These are phyloP conservation scores for Salix caprea DNA, from an alignment of 345 rosid species.

Conservation along the genomic window DNA sequence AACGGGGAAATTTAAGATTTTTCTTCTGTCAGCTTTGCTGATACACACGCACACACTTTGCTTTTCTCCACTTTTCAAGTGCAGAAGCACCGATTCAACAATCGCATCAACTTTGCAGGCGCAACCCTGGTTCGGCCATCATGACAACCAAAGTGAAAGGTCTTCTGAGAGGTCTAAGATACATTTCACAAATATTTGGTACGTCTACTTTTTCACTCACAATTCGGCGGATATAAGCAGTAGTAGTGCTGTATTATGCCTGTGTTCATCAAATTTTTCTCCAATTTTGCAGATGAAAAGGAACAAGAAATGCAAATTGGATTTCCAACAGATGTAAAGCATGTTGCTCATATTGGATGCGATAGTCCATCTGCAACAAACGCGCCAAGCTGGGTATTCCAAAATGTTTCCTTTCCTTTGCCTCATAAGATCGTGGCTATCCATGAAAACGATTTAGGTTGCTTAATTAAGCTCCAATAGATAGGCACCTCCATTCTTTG, in stretches of 20 bases:
- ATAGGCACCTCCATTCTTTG: neutral
- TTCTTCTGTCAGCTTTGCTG: neutral
- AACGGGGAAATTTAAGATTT: neutral
- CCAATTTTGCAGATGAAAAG: conserved; percentile 38
- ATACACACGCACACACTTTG: neutral
- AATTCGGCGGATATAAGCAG: neutral
- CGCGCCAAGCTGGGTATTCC: conserved; percentile 61
- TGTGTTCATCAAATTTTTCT: neutral
- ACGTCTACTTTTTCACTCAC: neutral
- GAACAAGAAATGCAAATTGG: conserved; percentile 64
- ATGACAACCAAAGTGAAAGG: conserved; percentile 48
- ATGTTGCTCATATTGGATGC: conserved; percentile 70
- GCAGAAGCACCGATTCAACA: neutral
- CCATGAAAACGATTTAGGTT: neutral
- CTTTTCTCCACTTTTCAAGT: neutral
- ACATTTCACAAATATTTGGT: conserved; percentile 55
- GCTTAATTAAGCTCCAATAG: neutral
- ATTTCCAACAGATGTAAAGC: conserved; percentile 74
- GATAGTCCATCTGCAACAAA: conserved; percentile 51
- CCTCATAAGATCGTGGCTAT: neutral
- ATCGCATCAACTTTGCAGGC: neutral
- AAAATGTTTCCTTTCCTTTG: neutral
- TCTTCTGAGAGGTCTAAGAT: conserved; percentile 51
- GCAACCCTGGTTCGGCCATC: neutral
- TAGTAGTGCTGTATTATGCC: neutral